phyloP scores from a whole-genome alignment of 805 yeast species.

The Starmerella asiatica region DNA sequence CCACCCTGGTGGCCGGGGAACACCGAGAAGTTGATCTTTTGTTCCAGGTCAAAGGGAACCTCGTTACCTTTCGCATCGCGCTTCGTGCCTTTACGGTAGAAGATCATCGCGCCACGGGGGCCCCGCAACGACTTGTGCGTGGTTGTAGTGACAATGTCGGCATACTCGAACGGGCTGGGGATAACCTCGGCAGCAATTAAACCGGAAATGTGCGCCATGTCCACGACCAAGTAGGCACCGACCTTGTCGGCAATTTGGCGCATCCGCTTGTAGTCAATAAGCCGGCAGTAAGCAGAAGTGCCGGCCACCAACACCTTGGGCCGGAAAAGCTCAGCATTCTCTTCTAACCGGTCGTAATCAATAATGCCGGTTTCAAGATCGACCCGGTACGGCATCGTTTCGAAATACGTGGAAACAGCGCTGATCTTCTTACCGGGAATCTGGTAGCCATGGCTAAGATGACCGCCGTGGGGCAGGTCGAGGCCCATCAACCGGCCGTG shows the following conservation, averaged over 20 bases:
- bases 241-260: slow-evolving; percentile 92
- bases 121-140: slow-evolving; percentile 98
- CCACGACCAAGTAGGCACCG: slow-evolving; percentile 90
- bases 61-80: slow-evolving; percentile 87
- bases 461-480: slow-evolving; percentile 98
- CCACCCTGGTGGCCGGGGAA: slow-evolving; percentile 99
- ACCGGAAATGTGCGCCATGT: slow-evolving; percentile 98
- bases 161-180: slow-evolving; percentile 90
- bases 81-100: slow-evolving; percentile 93
- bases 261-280: slow-evolving; percentile 94
- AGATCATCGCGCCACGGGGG: slow-evolving; percentile 99
- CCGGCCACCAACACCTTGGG: slow-evolving; percentile 97
- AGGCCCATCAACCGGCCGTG: slow-evolving; percentile 97
- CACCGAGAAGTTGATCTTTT: slow-evolving; percentile 91
- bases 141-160: slow-evolving; percentile 96
- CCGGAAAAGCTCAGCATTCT: slow-evolving; percentile 80
- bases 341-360: slow-evolving; percentile 89
- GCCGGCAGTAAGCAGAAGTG: slow-evolving; percentile 93
- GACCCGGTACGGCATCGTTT: slow-evolving; percentile 97
- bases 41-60: slow-evolving; percentile 78
- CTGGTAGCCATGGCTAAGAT: slow-evolving; percentile 95
- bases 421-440: slow-evolving; percentile 87
- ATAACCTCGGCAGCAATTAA: slow-evolving; percentile 90
- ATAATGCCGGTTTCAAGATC: slow-evolving; percentile 83
- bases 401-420: slow-evolving; percentile 90